A percentile compares a stretch with the other conserved stretches of the same genome.
phyloP scores from a whole-genome alignment of 257 asterid species.

The Solanum sejunctum region DNA sequence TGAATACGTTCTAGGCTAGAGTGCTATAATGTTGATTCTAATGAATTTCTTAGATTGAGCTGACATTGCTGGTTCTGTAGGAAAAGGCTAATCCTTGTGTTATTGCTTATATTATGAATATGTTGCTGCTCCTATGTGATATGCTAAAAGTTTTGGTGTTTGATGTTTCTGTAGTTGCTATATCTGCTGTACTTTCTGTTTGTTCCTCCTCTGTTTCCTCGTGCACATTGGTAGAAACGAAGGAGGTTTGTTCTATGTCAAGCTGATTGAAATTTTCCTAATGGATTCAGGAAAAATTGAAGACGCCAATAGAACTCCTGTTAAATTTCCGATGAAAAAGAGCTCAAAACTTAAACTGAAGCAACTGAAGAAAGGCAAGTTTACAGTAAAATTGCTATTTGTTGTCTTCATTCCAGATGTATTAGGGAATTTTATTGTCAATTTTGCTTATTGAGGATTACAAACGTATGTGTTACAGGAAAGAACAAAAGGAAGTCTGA shows the following conservation, averaged over 20 bases:
- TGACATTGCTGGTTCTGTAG: not conserved
- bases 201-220: not conserved
- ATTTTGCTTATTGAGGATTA: not conserved
- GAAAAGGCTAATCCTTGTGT: not conserved
- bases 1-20: not conserved
- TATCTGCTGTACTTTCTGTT: not conserved
- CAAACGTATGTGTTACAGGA: constrained; percentile 22
- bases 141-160: not conserved
- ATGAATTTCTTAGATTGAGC: not conserved
- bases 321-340: constrained; percentile 58
- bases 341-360: constrained; percentile 35
- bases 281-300: constrained; percentile 18
- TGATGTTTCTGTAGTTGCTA: not conserved
- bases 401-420: not conserved
- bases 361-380: constrained; percentile 52
- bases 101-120: not conserved
- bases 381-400: not conserved
- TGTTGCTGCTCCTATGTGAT: not conserved
- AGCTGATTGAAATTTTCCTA: not conserved
- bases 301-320: constrained; percentile 21
- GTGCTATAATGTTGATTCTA: not conserved
- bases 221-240: not conserved
- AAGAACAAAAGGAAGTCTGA: constrained; percentile 25
- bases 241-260: not conserved
- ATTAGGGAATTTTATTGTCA: not conserved